Evolutionary conservation across 495 filamentous ascomycete species (phyloP).

Genomic region (Cercophora scortea): DNA sequence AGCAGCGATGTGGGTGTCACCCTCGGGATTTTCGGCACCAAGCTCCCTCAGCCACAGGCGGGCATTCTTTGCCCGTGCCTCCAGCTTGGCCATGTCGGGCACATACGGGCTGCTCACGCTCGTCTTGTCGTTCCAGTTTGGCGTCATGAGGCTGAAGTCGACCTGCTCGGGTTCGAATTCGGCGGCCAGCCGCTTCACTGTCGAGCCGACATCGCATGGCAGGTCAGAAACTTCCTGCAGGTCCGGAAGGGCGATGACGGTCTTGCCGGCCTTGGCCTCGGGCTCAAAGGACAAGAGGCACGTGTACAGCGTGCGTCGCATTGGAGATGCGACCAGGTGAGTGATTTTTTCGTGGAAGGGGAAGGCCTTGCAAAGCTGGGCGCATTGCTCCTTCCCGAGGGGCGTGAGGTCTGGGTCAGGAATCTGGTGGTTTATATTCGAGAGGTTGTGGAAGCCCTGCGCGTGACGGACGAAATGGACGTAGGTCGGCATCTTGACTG

Average conservation of each 20-base stretch:
- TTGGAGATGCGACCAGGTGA: slow-evolving; percentile 71
- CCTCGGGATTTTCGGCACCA: slow-evolving; percentile 12
- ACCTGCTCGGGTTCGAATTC: slow-evolving; percentile 58
- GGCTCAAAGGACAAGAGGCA: slow-evolving; percentile 62
- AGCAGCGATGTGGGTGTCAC: slow-evolving; percentile 52
- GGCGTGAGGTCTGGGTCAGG: slow-evolving; percentile 73
- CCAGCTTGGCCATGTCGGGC: slow-evolving; percentile 49
- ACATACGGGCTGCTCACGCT: slow-evolving; percentile 43
- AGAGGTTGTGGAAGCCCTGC: slow-evolving; percentile 77
- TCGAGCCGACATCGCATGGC: slow-evolving; percentile 73
- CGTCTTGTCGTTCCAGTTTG: slow-evolving; percentile 66
- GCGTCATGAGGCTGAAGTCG: slow-evolving; percentile 51
- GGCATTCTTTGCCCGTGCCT: slow-evolving; percentile 54
- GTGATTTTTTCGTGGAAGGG: slow-evolving; percentile 56
- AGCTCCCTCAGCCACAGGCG: slow-evolving; percentile 58
- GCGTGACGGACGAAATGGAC: slow-evolving; percentile 49
- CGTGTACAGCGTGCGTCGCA: slow-evolving; percentile 79
- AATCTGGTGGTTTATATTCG: slow-evolving; percentile 58
- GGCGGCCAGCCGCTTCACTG: slow-evolving; percentile 37
- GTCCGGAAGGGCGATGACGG: slow-evolving; percentile 65
- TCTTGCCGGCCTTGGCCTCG: slow-evolving; percentile 28
- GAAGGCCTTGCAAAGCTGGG: slow-evolving; percentile 51
- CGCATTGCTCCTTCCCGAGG: slow-evolving; percentile 70
- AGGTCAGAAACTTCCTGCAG: slow-evolving; percentile 71
- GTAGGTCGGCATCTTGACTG: slow-evolving; percentile 28